Conservation (phyloP, 352 stramenopile genomes). For the Globisporangium ultimum region DNA sequence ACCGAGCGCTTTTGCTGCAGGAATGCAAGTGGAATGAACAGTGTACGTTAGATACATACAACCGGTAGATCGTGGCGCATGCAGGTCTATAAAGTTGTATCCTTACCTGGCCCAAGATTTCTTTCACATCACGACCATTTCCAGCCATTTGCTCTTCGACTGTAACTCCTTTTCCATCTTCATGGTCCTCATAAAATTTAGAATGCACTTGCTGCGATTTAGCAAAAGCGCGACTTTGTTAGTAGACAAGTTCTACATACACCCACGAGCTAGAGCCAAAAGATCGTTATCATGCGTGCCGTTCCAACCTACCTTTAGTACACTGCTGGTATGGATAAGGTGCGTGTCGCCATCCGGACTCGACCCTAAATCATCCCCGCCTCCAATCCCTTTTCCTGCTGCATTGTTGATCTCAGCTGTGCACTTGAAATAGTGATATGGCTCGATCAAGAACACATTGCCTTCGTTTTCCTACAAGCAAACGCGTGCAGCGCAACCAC, state of each 20-base stretch:
- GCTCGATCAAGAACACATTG: constrained; percentile 86
- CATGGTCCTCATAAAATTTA: constrained; percentile 53
- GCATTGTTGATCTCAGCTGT: constrained; percentile 84
- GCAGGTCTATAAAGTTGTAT: not conserved
- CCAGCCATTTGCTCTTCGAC: constrained; percentile 72
- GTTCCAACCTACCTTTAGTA: constrained; percentile 43
- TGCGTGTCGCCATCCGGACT: constrained; percentile 37
- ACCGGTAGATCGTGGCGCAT: not conserved
- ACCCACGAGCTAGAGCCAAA: not conserved
- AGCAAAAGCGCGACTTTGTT: not conserved
- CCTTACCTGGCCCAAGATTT: constrained; percentile 55
- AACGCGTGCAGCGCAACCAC: not conserved
- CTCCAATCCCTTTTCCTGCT: constrained; percentile 43
- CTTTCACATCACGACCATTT: constrained; percentile 65
- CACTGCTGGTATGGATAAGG: constrained; percentile 43
- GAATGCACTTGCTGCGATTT: constrained; percentile 48
- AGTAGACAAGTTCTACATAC: not conserved
- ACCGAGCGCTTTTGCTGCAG: constrained; percentile 66
- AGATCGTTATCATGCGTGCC: not conserved
- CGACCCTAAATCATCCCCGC: constrained; percentile 32
- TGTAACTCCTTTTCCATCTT: constrained; percentile 37
- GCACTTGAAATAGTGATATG: constrained; percentile 82
- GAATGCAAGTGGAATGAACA: constrained; percentile 1
- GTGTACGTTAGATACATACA: constrained; percentile 1
- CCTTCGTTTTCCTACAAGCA: constrained; percentile 64